phyloP scores from a whole-genome alignment of 2,329 filamentous ascomycete species.

The Pseudogymnoascus sp. region DNA sequence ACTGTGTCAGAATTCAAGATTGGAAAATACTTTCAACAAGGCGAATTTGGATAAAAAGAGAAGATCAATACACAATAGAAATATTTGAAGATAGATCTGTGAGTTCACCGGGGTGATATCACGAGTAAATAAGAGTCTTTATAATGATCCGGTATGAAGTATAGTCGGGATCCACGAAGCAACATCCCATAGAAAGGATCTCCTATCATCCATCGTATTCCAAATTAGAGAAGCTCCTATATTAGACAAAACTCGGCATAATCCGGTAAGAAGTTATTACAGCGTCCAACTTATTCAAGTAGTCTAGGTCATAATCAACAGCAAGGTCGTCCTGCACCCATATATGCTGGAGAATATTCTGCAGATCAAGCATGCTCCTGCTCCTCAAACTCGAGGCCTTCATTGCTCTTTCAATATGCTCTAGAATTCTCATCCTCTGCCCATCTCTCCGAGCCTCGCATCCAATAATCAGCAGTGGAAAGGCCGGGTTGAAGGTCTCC shows the following conservation, averaged over 20 bases:
- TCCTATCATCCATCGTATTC: constrained; percentile 10
- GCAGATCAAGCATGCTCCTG: constrained; percentile 12
- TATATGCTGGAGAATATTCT: constrained; percentile 12
- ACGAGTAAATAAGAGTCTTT: not conserved
- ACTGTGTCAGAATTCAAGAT: too few relatives aligned
- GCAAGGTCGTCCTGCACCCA: constrained; percentile 17
- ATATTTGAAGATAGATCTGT: too few relatives aligned
- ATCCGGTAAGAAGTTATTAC: constrained; percentile 14
- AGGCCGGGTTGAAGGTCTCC: constrained; percentile 20
- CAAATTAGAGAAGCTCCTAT: constrained; percentile 10
- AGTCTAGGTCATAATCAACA: constrained; percentile 14
- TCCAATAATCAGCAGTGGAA: constrained; percentile 24
- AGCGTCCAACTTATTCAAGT: constrained; percentile 12
- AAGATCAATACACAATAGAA: too few relatives aligned
- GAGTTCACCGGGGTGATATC: too few relatives aligned
- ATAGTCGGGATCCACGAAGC: not conserved
- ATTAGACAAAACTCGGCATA: constrained; percentile 16
- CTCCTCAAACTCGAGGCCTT: constrained; percentile 10
- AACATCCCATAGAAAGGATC: not conserved
- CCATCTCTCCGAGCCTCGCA: constrained; percentile 25
- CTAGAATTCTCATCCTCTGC: constrained; percentile 17
- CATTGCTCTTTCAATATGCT: constrained; percentile 15
- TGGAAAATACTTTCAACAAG: too few relatives aligned
- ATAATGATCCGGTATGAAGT: not conserved
- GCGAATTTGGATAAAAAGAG: too few relatives aligned